These are phyloP conservation scores for Whalleya microplaca DNA, from an alignment of 2,329 filamentous ascomycete species.

Conservation along the genomic window DNA sequence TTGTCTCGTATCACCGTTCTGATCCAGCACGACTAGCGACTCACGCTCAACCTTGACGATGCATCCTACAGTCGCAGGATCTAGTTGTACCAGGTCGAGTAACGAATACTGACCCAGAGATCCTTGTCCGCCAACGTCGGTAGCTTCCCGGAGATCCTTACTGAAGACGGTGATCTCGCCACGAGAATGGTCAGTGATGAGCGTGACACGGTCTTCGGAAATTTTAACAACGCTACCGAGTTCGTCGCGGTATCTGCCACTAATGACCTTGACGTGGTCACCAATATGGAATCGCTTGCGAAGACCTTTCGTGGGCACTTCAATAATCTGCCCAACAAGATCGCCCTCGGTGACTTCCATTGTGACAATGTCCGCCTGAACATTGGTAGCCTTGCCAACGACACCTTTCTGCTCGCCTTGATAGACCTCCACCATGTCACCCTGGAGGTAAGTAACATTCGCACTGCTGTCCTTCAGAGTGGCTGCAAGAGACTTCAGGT, in stretches of 20 bases:
- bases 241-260: conserved; percentile 92
- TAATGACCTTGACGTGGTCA: conserved; percentile 98
- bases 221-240: conserved; percentile 97
- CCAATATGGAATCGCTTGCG: conserved; percentile 91
- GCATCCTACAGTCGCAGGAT: conserved; percentile 88
- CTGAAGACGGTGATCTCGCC: conserved; percentile 97
- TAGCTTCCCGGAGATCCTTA: conserved; percentile 91
- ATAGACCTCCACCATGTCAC: conserved; percentile 96
- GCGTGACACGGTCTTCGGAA: conserved; percentile 86
- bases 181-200: conserved; percentile 91
- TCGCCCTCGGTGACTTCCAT: conserved; percentile 83
- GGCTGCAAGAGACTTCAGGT: conserved; percentile 86
- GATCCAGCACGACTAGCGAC: conserved; percentile 85
- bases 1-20: conserved; percentile 81
- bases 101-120: conserved; percentile 87
- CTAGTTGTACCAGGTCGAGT: conserved; percentile 91
- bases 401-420: conserved; percentile 94
- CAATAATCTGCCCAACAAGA: conserved; percentile 80
- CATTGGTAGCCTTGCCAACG: conserved; percentile 80
- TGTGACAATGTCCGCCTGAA: conserved; percentile 90
- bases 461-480: conserved; percentile 84
- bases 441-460: conserved; percentile 84
- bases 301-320: conserved; percentile 88
- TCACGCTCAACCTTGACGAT: conserved; percentile 96
- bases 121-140: conserved; percentile 85